Percentiles rank a stretch among this genome's conserved stretches.
Conservation (phyloP, 768 basidiomycete species). For the Hypsizygus marmoreus region DNA sequence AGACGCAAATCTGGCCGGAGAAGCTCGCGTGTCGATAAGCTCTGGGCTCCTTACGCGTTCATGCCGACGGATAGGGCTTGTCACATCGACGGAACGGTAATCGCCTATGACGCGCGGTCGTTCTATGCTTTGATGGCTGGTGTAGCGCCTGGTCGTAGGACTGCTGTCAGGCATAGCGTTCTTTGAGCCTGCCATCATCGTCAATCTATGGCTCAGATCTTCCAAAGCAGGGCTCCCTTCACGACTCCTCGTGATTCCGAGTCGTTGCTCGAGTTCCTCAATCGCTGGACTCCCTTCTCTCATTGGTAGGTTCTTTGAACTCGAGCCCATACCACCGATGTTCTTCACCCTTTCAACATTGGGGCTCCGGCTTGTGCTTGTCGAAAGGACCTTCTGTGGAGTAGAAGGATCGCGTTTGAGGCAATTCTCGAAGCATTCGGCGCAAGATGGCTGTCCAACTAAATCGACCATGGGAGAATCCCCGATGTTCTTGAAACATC, state of each 20-base stretch:
- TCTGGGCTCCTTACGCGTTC: constrained; percentile 27
- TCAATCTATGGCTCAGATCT: constrained; percentile 49
- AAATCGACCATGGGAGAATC: constrained; percentile 80
- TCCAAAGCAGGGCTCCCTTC: constrained; percentile 57
- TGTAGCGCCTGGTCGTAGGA: constrained; percentile 17
- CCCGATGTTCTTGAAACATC: constrained; percentile 73
- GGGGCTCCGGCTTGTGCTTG: constrained; percentile 31
- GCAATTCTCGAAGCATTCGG: constrained; percentile 79
- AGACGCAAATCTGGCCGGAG: constrained; percentile 17
- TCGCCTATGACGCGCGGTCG: constrained; percentile 18
- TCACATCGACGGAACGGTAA: constrained; percentile 15
- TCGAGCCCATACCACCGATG: constrained; percentile 47
- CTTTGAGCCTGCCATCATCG: constrained; percentile 32
- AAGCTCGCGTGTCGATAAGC: constrained; percentile 11
- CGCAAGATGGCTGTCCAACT: constrained; percentile 77
- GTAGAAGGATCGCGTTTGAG: constrained; percentile 56
- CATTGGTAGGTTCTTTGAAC: constrained; percentile 34
- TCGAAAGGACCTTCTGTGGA: constrained; percentile 36
- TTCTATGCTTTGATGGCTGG: no score
- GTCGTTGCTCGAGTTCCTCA: constrained; percentile 62
- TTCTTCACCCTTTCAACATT: constrained; percentile 36
- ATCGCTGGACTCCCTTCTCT: constrained; percentile 61
- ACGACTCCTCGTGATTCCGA: constrained; percentile 56
- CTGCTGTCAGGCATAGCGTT: constrained; percentile 21
- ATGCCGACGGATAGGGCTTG: constrained; percentile 19